phyloP scores from a whole-genome alignment of 768 basidiomycete species.

The Pulveroboletus sp. region DNA sequence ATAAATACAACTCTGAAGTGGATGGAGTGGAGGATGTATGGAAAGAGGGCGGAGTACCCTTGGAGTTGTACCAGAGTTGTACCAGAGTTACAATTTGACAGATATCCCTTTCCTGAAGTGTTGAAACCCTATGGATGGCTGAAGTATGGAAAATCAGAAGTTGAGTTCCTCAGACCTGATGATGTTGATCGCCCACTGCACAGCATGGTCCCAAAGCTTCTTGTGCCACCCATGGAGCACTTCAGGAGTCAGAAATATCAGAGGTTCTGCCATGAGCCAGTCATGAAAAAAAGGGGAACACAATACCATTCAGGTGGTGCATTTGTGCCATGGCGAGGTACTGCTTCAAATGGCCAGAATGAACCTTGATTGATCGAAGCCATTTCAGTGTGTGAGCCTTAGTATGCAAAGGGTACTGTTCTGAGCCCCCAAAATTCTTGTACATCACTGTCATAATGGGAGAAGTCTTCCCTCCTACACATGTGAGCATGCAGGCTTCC shows the following conservation, averaged over 20 bases:
- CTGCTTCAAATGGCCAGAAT: not conserved
- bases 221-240: not conserved
- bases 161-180: not conserved
- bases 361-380: not conserved
- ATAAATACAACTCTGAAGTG: too few species aligned
- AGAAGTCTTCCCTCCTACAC: not conserved
- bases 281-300: not conserved
- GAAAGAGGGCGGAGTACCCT: too few species aligned
- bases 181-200: not conserved
- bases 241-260: not conserved
- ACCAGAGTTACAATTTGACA: too few species aligned
- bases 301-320: not conserved
- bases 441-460: not conserved
- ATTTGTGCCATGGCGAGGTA: not conserved
- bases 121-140: not conserved
- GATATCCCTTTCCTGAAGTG: not conserved
- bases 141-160: not conserved
- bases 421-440: not conserved
- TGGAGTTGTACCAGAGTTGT: too few species aligned
- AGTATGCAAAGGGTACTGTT: not conserved
- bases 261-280: not conserved
- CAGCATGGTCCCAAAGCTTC: too few species aligned
- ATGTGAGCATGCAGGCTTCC: not conserved
- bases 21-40: too few species aligned
- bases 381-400: not conserved